Base-by-base conservation (phyloP, 83 land plant species). In the Diphasiastrum complanatum region DNA sequence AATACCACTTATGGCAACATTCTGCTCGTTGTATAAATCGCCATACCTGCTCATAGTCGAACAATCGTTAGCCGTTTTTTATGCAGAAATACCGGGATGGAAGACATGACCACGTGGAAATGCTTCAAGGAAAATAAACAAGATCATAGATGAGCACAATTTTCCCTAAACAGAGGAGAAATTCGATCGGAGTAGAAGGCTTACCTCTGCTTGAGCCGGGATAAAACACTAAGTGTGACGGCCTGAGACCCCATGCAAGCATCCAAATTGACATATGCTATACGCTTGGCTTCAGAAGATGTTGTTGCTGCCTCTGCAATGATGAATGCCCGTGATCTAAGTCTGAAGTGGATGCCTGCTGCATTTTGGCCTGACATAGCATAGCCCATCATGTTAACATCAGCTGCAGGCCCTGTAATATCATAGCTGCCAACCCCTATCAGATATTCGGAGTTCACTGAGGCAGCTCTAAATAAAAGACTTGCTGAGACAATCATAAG, bases 351-450 rank as follows among this genome's bases (percentile, higher is more conserved):
- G 47, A 87, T 45, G 0, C 88, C 92, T 38, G 92, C 77, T 14
- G 75, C 83, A 56, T 57, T 66, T 71, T 84, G 88, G 0, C 81
- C 83, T 4, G 76, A 33, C 37, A 81, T 83, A 29, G 88, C 88
- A 70, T 87, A 87, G 32, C 92, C 92, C 92, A 87, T 87, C 83
- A 87, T 77, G 56, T 87, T 87, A 19, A 81, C 85, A 75, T 87
- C 88, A 0, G 92, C 88, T 1, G 92, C 92, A 19, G 88, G 88
- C 30, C 92, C 88, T 1, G 88, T 87, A 28, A 87, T 83, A 69
- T 87, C 92, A 62, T 83, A 81, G 72, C 83, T 81, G 45, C 92
- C 85, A 33, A 78, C 66, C n/a, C 92, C 88, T 24, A 87, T 69
- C 51, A 84, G 61, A 46, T 76, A 87, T 11, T 69, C 45, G 28